Base-by-base conservation (phyloP, 331 rosid species). In the Malus hybrid region DNA sequence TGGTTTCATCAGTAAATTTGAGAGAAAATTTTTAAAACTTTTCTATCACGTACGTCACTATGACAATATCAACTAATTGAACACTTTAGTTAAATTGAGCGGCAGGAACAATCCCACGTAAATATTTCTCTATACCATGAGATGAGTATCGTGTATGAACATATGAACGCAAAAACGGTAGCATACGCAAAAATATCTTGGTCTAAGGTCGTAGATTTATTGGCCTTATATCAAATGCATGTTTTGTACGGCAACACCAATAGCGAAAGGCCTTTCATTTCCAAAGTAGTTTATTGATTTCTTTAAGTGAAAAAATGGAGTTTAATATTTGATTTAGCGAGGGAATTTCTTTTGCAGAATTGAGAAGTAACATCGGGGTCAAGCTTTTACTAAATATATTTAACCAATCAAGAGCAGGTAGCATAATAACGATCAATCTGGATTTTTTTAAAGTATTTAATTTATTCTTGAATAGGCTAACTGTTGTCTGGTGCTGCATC, bases 401-500 rank as follows among this genome's bases (percentile, higher is more conserved):
- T 62, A 62, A 4, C 19, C 66, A 27, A 28, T 28, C 10, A 62
- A 62, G 16, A 27, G 66, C 36, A 68, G 61, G 36, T 22, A 69
- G 54, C 33, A 71, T 18, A 63, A 50, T 42, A 9, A 31, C 48
- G n/a, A 71, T 18, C 66, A 28, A 27, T 62, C 39, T 54, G 31
- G 65, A 28, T 70, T 10, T 27, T 69, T 27, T 69, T 69, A 6
- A 22, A 22, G 33, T 77, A 80, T 78, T 82, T 42, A 42, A 10
- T 10, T 80, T 73, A 63, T 66, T 48, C 71, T 33, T 54, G 65
- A 69, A 70, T 80, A 80, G 78, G 80, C 70, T 70, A 61, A 61
- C 6, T 61, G 3, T 61, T 59, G 65, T 61, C 65, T 61, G 2
- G 2, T 13, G 13, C 6, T 27, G 32, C 65, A 20, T 60, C 10